A percentile compares a stretch with the other conserved stretches of the same genome.
Conservation (phyloP, 2,329 filamentous ascomycete species). For the Aplosporella prunicola region DNA sequence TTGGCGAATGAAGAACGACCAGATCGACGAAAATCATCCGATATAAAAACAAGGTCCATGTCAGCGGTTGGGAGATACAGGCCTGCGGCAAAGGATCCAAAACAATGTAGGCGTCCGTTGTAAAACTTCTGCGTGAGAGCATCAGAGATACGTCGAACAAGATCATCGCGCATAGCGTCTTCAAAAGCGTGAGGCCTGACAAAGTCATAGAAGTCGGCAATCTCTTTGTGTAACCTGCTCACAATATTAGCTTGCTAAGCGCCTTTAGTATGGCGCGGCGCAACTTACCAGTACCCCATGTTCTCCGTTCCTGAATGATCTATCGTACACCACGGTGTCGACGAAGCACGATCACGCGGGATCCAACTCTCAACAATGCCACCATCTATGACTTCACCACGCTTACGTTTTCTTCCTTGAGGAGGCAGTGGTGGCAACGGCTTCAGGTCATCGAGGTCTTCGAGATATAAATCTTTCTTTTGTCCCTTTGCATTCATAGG, state of each 20-base stretch:
- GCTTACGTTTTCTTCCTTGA: conserved; percentile 64
- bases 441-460: conserved; percentile 5
- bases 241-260: neutral
- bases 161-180: conserved; percentile 58
- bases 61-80: conserved; percentile 69
- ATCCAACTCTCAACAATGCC: conserved; percentile 37
- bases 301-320: conserved; percentile 47
- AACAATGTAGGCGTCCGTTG: conserved; percentile 58
- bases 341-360: conserved; percentile 23
- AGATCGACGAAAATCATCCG: conserved; percentile 53
- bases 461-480: neutral
- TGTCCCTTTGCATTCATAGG: neutral
- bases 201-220: conserved; percentile 80
- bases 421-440: conserved; percentile 3
- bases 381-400: conserved; percentile 33
- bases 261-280: neutral
- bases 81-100: conserved; percentile 90
- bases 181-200: conserved; percentile 72
- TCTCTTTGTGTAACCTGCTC: conserved; percentile 73
- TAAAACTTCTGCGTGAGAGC: conserved; percentile 38
- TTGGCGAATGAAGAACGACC: no score
- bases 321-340: conserved; percentile 53
- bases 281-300: conserved; percentile 44
- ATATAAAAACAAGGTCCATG: conserved; percentile 84
- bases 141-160: conserved; percentile 57